A percentile compares a stretch with the other conserved stretches of the same genome.
Evolutionary conservation across 1,284 basidiomycete species (phyloP).

Genomic region (Sutorius eximius): DNA sequence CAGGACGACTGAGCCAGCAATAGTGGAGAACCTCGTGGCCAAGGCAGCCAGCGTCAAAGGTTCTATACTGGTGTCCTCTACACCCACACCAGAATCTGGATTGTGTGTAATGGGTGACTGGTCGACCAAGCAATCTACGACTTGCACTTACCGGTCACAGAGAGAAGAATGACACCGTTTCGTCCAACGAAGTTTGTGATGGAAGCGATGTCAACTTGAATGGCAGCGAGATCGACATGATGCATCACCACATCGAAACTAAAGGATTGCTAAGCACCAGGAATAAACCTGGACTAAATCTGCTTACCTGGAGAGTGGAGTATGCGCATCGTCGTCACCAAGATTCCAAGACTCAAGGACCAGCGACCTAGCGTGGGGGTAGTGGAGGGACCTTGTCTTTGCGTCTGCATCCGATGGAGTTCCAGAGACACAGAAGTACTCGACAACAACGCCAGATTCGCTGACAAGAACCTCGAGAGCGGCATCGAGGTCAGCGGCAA

Average conservation of each 20-base stretch:
- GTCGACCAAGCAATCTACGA: neutral
- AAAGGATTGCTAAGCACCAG: neutral
- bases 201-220: constrained; percentile 20
- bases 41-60: neutral
- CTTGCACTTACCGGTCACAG: constrained; percentile 19
- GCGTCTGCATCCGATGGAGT: constrained; percentile 23
- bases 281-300: neutral
- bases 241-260: constrained; percentile 24
- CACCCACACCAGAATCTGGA: constrained; percentile 18
- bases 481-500: constrained; percentile 18
- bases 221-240: constrained; percentile 21
- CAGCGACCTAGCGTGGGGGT: constrained; percentile 19
- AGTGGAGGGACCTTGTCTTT: constrained; percentile 18
- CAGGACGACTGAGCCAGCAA: neutral
- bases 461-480: constrained; percentile 15
- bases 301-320: constrained; percentile 16
- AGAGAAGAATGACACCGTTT: constrained; percentile 22
- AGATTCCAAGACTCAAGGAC: constrained; percentile 24
- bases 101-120: neutral
- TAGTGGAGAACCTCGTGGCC: neutral
- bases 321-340: constrained; percentile 1
- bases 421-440: constrained; percentile 27
- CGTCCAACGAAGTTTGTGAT: constrained; percentile 25
- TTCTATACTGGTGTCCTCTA: constrained; percentile 19
- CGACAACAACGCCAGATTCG: constrained; percentile 22